These are phyloP conservation scores for Panicum miliaceum DNA, from an alignment of 176 grass and related monocot genomes.

Conservation along the genomic window DNA sequence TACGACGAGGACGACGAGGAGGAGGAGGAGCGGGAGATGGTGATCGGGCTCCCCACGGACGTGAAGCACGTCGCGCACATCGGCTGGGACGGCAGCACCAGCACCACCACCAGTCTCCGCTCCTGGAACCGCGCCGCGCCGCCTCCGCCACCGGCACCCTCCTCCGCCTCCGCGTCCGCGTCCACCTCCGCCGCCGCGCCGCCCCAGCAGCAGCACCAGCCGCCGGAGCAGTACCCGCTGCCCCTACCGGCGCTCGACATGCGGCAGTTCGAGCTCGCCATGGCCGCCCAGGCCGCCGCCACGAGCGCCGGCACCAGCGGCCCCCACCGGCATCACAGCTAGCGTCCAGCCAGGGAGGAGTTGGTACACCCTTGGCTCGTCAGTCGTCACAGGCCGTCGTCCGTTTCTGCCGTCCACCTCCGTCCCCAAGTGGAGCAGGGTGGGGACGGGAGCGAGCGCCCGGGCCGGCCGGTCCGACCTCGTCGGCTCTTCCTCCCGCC, in stretches of 20 bases:
- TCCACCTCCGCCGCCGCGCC: not conserved
- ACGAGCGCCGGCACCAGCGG: not conserved
- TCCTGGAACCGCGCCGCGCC: constrained; percentile 56
- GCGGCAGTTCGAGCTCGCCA: constrained; percentile 80
- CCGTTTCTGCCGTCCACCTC: constrained; percentile 18
- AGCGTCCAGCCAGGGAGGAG: not conserved
- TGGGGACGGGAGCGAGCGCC: not conserved
- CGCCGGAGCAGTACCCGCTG: not conserved
- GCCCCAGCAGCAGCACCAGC: not conserved
- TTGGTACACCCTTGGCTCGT: not conserved
- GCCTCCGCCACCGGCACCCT: not conserved
- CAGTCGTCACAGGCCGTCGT: constrained; percentile 49
- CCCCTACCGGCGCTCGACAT: constrained; percentile 51
- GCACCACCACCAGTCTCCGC: constrained; percentile 55
- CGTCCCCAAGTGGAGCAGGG: constrained; percentile 3
- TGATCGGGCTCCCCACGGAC: constrained; percentile 82
- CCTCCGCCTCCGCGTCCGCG: constrained; percentile 11
- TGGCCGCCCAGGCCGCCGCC: constrained; percentile 57
- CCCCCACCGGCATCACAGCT: constrained; percentile 35
- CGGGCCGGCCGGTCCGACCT: no score
- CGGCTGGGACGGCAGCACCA: constrained; percentile 80
- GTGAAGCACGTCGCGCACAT: constrained; percentile 91
- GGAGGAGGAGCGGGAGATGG: constrained; percentile 73
- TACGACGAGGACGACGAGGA: constrained; percentile 63
- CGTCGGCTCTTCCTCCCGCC: not conserved